phyloP scores from a whole-genome alignment of 345 rosid genomes.

The Lenwebbia sp. region DNA sequence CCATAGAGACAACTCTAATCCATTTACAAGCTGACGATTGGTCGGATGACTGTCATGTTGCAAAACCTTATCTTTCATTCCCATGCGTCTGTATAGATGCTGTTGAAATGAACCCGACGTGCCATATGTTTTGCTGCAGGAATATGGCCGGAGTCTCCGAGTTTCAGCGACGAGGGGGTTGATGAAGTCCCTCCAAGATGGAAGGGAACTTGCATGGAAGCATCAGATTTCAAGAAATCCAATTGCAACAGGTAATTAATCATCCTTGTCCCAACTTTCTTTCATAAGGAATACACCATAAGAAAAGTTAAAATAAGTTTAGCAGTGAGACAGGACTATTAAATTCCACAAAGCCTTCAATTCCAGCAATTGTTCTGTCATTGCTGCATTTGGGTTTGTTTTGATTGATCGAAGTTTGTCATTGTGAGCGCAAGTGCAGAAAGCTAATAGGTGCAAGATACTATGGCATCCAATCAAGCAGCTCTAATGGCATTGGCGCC shows the following conservation, averaged over 20 bases:
- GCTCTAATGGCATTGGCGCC: conserved; percentile 1
- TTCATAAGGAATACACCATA: not conserved
- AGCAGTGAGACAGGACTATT: not conserved
- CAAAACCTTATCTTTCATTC: not conserved
- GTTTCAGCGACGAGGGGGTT: conserved; percentile 43
- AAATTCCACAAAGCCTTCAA: not conserved
- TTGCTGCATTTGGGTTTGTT: not conserved
- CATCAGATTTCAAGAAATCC: conserved; percentile 37
- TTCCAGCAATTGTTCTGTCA: not conserved
- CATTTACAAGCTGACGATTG: not conserved
- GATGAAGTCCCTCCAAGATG: conserved; percentile 51
- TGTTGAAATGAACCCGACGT: not conserved
- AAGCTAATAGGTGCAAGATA: conserved; percentile 62
- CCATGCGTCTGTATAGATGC: not conserved
- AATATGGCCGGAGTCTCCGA: conserved; percentile 63
- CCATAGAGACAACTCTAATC: not conserved
- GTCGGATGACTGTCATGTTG: not conserved
- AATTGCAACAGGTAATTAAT: conserved; percentile 50
- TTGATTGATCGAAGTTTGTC: not conserved
- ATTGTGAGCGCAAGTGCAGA: conserved; percentile 10
- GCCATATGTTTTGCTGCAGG: conserved; percentile 11
- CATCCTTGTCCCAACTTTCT: not conserved
- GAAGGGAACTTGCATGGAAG: conserved; percentile 63
- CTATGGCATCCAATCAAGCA: conserved; percentile 8
- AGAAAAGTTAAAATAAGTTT: not conserved